Base-by-base conservation (phyloP, 108 stramenopile species). In the Chaetoceros muelleri region DNA sequence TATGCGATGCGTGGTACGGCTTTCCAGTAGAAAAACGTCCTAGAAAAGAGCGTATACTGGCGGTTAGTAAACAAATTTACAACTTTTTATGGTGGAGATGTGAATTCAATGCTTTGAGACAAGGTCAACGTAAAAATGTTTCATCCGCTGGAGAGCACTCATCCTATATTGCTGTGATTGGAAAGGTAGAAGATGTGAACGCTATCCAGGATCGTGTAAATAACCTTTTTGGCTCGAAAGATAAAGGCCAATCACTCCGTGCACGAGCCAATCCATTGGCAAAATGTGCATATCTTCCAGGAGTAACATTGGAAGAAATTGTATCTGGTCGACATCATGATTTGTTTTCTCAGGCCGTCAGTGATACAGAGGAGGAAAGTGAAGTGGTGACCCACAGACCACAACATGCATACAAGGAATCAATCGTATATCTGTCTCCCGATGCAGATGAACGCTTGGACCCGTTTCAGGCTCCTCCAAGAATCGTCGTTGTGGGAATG, bases 1-100 rank as follows among this genome's bases (percentile, higher is more conserved):
- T 87, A 28, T 87, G 83, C 30, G 89, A 91, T 63, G 78, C 79
- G 20, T 84, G 81, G 30, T 91, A 85, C 51, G 89, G 89, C 18
- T 78, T 87, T 30, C 89, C 89, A n/a, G 53, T 59, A 50, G 81
- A 91, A 60, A 71, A 61, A 26, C 67, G 80, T 13, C 81, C 85
- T 19, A 67, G 85, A 27, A 66, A 52, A 45, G 89, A 91, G 78
- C 64, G 80, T 58, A 64, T 87, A 0, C 30, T 62, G n/a, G 85
- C 89, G 1, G 75, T 91, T 34, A 54, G 82, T 19, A 65, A 65
- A 22, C 89, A 91, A 46, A 17, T 91, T 16, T 61, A 46, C 23
- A 87, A 87, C 53, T 85, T 91, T 61, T 24, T 86, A n/a, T 20
- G 60, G 29, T 86, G 89, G 89, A 73, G 80, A 64, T 28, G 28